These are phyloP conservation scores for Danielia reshetovae DNA, from an alignment of 805 yeast genomes.

Conservation along the genomic window DNA sequence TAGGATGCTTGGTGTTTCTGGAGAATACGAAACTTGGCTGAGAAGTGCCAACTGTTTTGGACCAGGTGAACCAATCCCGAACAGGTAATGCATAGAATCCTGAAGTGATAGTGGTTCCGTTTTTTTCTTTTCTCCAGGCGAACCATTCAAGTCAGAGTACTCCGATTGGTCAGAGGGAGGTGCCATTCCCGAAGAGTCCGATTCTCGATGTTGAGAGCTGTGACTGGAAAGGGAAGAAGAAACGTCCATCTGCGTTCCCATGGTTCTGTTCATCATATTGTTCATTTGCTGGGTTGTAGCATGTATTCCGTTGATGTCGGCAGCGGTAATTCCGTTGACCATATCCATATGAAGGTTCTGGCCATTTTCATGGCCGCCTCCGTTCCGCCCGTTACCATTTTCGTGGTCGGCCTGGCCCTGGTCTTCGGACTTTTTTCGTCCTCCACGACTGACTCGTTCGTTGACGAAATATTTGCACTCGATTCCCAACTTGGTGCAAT, in stretches of 20 bases:
- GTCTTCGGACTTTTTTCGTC: conserved; percentile 11
- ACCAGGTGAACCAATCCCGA: background rate
- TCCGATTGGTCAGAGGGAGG: background rate
- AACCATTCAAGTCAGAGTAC: background rate
- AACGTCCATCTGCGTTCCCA: background rate
- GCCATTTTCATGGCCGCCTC: background rate
- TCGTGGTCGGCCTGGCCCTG: conserved; percentile 2
- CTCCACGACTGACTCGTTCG: conserved; percentile 50
- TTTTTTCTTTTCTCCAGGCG: background rate
- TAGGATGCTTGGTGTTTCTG: conserved; percentile 9
- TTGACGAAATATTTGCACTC: conserved; percentile 56
- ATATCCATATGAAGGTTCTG: background rate
- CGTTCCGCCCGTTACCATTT: background rate
- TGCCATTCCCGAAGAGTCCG: background rate
- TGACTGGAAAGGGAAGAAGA: background rate
- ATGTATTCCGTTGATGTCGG: too few relatives aligned
- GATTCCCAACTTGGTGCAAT: conserved; percentile 45
- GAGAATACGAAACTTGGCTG: background rate
- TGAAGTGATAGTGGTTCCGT: background rate
- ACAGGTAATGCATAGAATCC: background rate
- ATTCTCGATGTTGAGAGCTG: background rate
- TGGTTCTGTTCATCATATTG: background rate
- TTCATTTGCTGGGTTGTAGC: too few relatives aligned
- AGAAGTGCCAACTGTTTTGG: background rate
- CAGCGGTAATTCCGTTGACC: too few relatives aligned